These are phyloP conservation scores for Boletus eberwhitei DNA, from an alignment of 768 basidiomycete species.

Conservation along the genomic window DNA sequence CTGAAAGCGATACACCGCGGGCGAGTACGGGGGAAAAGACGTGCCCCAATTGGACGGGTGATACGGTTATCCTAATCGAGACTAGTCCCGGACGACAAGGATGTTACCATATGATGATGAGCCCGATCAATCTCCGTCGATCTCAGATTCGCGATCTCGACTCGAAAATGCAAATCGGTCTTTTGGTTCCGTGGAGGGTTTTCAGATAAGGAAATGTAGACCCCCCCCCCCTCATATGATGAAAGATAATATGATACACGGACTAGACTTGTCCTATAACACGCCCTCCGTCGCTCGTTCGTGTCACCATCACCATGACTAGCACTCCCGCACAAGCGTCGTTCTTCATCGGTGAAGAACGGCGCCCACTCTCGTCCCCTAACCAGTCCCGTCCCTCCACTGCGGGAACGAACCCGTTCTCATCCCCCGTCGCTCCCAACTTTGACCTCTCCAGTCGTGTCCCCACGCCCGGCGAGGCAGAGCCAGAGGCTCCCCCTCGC, in stretches of 20 bases:
- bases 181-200: constrained; percentile 9
- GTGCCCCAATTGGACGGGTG: neutral
- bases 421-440: constrained; percentile 46
- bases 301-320: no score
- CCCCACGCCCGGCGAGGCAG: constrained; percentile 6
- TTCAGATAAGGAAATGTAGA: constrained; percentile 1
- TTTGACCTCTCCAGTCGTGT: constrained; percentile 37
- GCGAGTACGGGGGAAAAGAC: no score
- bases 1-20: neutral
- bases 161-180: constrained; percentile 20
- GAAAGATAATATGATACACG: no score
- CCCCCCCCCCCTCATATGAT: neutral
- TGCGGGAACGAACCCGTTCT: constrained; percentile 45
- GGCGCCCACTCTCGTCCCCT: no score
- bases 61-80: neutral
- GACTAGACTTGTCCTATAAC: no score
- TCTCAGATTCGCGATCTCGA: constrained; percentile 27
- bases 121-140: constrained; percentile 23
- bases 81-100: constrained; percentile 14
- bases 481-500: constrained; percentile 31
- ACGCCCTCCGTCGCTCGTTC: no score
- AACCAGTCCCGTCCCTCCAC: constrained; percentile 13
- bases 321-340: no score
- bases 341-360: no score
- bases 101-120: neutral